Evolutionary conservation across 2,329 filamentous ascomycete species (phyloP), one percentile per base, ranked within the genome.

Genomic region (Penicillium freii): DNA sequence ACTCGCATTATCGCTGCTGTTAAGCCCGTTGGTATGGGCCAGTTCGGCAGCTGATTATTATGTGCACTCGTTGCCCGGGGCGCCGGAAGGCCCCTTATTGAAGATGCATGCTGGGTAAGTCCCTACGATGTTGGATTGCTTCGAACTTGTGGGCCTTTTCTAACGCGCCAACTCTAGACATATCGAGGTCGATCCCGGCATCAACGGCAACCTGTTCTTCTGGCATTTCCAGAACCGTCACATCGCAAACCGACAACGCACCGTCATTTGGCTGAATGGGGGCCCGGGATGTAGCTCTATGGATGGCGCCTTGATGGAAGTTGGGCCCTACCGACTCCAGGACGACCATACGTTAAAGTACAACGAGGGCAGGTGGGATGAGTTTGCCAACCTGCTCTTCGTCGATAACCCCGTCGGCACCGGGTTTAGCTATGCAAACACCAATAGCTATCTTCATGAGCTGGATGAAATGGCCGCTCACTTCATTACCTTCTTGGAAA

Each of bases 101-200:
- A 97, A 96, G 81, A 97, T 97, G 93, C 94, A 97, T 82, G 93
- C 94, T 79, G 94, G 94, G 91, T 96, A 80, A 80, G 88, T 77
- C 43, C 15, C 9, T 7, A 3, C 1, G 13, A 29, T 1, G 10
- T 21, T 33, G 43, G 0, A 33, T 25, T 10, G 15, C 8, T 19
- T 21, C n/a, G 7, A n/a, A 42, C 3, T 0, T 13, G 2, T 2
- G 15, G 7, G 17, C 8, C 15, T n/a, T 52, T 6, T 45, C 58
- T 61, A 49, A 61, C 13, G 33, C 31, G 6, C 9, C 11, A 19
- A 53, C 29, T 55, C 27, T 72, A 96, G 92, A 54, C 94, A 99
- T 78, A 88, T 99, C 74, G 92, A 97, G 77, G 83, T 99, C 69
- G 89, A 87, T 34, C 84, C 89, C 21, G 87, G 91, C 64, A 84